Conservation (phyloP, 768 basidiomycete species). For the Rhizopogon vinicolor region DNA sequence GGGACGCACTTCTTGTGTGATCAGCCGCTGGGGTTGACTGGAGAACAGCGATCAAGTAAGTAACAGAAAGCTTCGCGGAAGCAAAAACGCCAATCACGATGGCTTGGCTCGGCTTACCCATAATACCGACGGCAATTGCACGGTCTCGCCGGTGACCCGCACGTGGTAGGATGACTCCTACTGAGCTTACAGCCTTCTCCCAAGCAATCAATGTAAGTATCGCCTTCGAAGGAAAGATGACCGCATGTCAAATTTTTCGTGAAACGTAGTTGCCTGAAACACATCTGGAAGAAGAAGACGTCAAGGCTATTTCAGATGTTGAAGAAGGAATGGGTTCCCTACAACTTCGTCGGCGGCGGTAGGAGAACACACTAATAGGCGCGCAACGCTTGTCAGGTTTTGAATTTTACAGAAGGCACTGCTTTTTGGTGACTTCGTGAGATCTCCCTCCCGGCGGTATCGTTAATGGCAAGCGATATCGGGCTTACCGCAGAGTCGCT, state of each 20-base stretch:
- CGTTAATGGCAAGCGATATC: not conserved
- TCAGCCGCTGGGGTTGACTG: constrained; percentile 53
- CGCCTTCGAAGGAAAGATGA: constrained; percentile 45
- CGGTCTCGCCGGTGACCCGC: constrained; percentile 29
- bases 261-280: constrained; percentile 57
- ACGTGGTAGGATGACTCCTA: constrained; percentile 42
- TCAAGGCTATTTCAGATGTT: constrained; percentile 3
- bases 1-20: constrained; percentile 38
- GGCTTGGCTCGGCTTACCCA: constrained; percentile 28
- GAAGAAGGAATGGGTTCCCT: constrained; percentile 9
- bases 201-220: constrained; percentile 51
- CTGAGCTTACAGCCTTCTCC: constrained; percentile 41
- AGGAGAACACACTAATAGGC: constrained; percentile 29
- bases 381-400: constrained; percentile 3
- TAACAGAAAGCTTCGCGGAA: constrained; percentile 4
- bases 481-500: constrained; percentile 1
- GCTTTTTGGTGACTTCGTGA: constrained; percentile 10
- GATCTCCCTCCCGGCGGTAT: constrained; percentile 5
- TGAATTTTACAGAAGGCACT: constrained; percentile 10
- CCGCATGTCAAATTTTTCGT: constrained; percentile 45
- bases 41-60: not conserved
- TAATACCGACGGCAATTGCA: constrained; percentile 57
- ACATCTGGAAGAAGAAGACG: constrained; percentile 39
- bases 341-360: constrained; percentile 49
- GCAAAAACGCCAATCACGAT: not conserved